phyloP scores from a whole-genome alignment of 2,329 filamentous ascomycete genomes.

The Nannizzia gypsea region DNA sequence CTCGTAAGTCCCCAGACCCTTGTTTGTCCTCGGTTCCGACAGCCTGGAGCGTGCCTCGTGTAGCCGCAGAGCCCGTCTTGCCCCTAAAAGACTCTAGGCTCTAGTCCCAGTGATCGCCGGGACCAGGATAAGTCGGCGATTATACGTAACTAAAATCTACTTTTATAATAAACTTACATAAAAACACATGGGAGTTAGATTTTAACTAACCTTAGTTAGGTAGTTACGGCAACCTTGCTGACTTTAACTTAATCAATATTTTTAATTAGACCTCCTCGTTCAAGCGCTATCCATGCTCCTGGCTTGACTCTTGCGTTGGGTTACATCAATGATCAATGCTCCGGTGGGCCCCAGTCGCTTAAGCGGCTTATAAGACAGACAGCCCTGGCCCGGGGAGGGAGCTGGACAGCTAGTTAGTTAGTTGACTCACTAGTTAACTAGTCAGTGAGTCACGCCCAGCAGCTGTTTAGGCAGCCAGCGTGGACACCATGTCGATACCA shows the following conservation, averaged over 20 bases:
- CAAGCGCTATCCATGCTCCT: not conserved
- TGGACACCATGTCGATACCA: not conserved
- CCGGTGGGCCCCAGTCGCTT: not conserved
- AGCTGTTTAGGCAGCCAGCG: not conserved
- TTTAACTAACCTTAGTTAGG: no score
- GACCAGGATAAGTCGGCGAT: not conserved
- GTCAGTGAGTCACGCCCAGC: no score
- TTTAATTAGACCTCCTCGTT: not conserved
- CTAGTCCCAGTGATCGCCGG: not conserved
- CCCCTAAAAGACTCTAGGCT: not conserved
- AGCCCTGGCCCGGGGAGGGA: not conserved
- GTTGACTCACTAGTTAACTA: no score
- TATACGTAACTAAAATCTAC: not conserved
- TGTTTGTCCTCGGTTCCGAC: not conserved
- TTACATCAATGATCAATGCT: not conserved
- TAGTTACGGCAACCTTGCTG: no score
- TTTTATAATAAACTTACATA: not conserved
- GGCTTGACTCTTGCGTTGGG: not conserved
- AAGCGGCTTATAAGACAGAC: not conserved
- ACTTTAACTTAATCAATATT: not conserved
- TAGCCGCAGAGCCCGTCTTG: not conserved
- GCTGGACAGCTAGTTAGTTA: not conserved
- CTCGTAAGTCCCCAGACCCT: not conserved
- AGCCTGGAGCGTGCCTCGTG: not conserved
- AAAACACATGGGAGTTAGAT: not conserved